Percentiles rank a stretch among this genome's conserved stretches.
phyloP scores from a whole-genome alignment of 139 green algal genomes.

The Gonium pectorale region DNA sequence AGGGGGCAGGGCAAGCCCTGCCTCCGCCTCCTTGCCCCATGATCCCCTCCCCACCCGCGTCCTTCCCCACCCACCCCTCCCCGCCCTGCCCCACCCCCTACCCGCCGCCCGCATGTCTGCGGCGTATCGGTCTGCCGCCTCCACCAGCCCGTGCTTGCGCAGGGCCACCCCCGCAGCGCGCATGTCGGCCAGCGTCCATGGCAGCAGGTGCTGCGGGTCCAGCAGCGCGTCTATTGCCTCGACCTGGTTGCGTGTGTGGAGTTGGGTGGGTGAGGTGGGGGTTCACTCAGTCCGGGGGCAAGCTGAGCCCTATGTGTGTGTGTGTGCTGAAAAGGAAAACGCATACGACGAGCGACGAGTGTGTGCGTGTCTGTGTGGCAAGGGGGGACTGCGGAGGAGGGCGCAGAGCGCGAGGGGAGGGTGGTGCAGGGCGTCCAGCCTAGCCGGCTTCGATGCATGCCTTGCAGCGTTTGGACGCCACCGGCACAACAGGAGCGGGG shows the following conservation, averaged over 20 bases:
- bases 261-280: no score
- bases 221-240: conserved; percentile 37
- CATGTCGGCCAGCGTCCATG: conserved; percentile 35
- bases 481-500: no score
- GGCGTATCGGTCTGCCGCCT: conserved; percentile 32
- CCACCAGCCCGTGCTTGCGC: conserved; percentile 13
- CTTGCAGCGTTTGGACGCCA: no score
- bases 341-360: no score
- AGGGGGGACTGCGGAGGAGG: background rate
- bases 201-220: conserved; percentile 41
- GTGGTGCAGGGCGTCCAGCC: no score
- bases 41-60: background rate
- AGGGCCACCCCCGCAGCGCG: conserved; percentile 19
- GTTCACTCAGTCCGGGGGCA: no score
- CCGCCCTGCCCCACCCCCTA: background rate
- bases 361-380: background rate
- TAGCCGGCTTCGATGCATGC: no score
- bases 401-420: no score
- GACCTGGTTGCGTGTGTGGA: no score
- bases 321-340: no score
- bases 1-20: no score
- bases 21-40: background rate
- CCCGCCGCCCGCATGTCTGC: background rate
- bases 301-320: no score
- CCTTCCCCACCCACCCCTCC: background rate